These are phyloP conservation scores for Fusarium sp. DNA, from an alignment of 2,329 filamentous ascomycete genomes.

Conservation along the genomic window DNA sequence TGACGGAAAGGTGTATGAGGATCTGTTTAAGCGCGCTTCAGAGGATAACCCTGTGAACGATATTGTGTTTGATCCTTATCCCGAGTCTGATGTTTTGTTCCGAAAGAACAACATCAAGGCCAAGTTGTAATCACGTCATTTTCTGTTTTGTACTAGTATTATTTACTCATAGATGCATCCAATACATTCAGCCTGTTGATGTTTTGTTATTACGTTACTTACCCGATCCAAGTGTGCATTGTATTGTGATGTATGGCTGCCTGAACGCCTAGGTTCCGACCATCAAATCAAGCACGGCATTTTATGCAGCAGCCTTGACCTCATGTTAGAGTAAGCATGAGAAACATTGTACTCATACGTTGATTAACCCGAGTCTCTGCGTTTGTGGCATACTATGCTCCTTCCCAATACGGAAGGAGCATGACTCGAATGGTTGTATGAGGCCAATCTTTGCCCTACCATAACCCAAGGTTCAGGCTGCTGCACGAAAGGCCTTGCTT, in stretches of 20 bases:
- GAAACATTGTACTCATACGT: neutral
- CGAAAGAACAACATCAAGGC: constrained; percentile 21
- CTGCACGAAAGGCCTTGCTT: too few relatives aligned
- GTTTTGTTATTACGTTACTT: neutral
- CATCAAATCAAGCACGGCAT: too few relatives aligned
- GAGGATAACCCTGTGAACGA: constrained; percentile 79
- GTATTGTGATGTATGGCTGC: neutral
- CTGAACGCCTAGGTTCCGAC: neutral
- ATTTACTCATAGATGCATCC: constrained; percentile 4
- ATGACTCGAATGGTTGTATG: too few relatives aligned
- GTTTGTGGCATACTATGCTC: too few relatives aligned
- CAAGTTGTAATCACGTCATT: constrained; percentile 17
- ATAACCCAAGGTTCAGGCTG: too few relatives aligned
- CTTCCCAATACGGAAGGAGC: too few relatives aligned
- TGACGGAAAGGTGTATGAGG: constrained; percentile 82
- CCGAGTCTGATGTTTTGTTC: constrained; percentile 54
- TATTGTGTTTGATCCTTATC: constrained; percentile 78
- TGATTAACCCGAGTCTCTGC: neutral
- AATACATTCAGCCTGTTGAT: neutral
- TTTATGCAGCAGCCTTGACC: neutral
- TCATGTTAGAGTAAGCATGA: neutral
- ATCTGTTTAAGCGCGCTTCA: constrained; percentile 78
- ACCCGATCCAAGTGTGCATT: neutral
- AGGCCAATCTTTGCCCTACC: too few relatives aligned
- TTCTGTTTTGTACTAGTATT: neutral